Evolutionary conservation across 192 early-diverging fungal genomes (phyloP).

Genomic region (Coemansia sp.): DNA sequence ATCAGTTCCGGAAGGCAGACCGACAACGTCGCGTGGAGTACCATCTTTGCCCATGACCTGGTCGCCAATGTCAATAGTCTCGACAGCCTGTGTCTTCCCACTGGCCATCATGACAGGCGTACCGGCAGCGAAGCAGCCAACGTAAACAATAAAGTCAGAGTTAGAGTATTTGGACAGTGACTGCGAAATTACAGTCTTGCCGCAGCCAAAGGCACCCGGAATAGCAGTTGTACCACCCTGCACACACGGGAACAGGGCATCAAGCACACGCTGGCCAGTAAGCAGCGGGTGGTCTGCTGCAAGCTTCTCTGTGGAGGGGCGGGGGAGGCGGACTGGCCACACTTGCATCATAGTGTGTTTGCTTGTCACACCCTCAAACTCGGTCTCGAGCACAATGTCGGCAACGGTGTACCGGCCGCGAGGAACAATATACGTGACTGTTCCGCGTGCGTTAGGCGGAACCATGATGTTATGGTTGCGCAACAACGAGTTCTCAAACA

Average conservation of each 20-base stretch:
- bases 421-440: slow-evolving; percentile 92
- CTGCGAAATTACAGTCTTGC: slow-evolving; percentile 99
- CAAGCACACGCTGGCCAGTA: slow-evolving; percentile 98
- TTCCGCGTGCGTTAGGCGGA: slow-evolving; percentile 89
- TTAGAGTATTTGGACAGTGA: slow-evolving; percentile 99
- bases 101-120: slow-evolving; percentile 66
- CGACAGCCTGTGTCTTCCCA: slow-evolving; percentile 24
- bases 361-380: slow-evolving; percentile 93
- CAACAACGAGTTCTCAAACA: slow-evolving; percentile 94
- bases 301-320: slow-evolving; percentile 92
- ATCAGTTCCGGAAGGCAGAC: slow-evolving; percentile 42
- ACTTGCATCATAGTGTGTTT: slow-evolving; percentile 95
- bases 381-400: slow-evolving; percentile 89
- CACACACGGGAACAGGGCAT: slow-evolving; percentile 98
- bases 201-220: slow-evolving; percentile 99
- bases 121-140: slow-evolving; percentile 68
- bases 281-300: slow-evolving; percentile 92
- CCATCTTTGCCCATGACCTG: slow-evolving; percentile 46
- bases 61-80: slow-evolving; percentile 34
- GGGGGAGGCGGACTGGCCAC: slow-evolving; percentile 97
- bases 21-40: slow-evolving; percentile 38
- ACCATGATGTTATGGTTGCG: slow-evolving; percentile 90
- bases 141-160: slow-evolving; percentile 99
- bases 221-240: slow-evolving; percentile 99
- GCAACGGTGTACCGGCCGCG: slow-evolving; percentile 89